Evolutionary conservation across 2,329 filamentous ascomycete species (phyloP), one percentile per base, ranked within the genome.

Genomic region (Exserohilum rostratum): DNA sequence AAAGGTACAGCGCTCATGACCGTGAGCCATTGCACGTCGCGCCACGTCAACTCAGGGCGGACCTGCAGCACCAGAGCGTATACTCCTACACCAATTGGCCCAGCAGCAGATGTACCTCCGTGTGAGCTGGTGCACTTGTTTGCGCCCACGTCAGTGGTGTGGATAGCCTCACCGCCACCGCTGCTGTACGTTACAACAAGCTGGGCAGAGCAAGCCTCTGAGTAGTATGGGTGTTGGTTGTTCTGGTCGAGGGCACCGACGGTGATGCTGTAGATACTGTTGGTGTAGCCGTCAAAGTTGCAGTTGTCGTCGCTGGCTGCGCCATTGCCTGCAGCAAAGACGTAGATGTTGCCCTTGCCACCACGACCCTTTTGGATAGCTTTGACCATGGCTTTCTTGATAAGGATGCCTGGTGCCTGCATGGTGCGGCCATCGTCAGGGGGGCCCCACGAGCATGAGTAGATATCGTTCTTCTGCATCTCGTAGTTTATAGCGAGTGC

Each of bases 251-350:
- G 89, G 30, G 93, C 93, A 33, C 95, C 95, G 15, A 99, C 92
- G 0, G 93, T 96, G 66, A 99, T 95, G 74, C 92, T 97, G 82
- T 98, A 99, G 67, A 99, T 99, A 72, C 93, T 97, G 80, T 99
- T 99, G 55, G 95, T 99, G 77, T 99, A 99, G 34, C 95, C 95
- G 72, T 99, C 95, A 73, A 99, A 99, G 75, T 99, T 99, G 83
- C 95, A 99, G 77, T 99, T 98, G 75, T 99, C 95, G 42, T 90
- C 93, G 61, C 81, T 86, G 3, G 82, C 81, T 9, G 93, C 96
- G 53, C 95, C 95, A 70, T 99, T 99, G 55, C 95, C 95, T 62
- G 93, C 93, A 38, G 95, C 95, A 76, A 99, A 99, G 50, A 99
- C 95, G 69, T 92, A 99, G 62, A 99, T 90, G 25, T 91, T 96